Evolutionary conservation across 345 rosid species (phyloP).

Genomic region (Ceriops tagal): DNA sequence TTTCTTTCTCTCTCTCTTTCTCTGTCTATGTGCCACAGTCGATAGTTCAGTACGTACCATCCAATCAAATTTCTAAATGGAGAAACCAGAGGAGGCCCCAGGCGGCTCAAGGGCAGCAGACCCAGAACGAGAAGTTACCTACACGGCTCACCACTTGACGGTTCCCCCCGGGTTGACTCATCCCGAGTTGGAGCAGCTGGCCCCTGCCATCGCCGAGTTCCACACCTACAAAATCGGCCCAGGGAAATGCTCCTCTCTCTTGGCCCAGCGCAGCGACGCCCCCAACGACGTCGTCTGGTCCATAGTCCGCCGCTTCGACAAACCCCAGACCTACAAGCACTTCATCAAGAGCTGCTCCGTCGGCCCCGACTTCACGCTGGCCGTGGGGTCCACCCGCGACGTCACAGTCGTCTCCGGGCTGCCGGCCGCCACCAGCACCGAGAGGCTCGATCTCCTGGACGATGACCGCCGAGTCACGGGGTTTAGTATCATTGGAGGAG

Average conservation of each 20-base stretch:
- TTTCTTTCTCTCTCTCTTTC: too few species aligned
- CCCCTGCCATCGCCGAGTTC: constrained; percentile 44
- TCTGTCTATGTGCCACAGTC: too few species aligned
- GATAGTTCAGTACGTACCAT: too few species aligned
- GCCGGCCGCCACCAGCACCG: constrained; percentile 78
- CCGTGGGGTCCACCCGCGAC: constrained; percentile 67
- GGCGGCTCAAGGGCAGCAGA: constrained; percentile 15
- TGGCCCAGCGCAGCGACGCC: constrained; percentile 57
- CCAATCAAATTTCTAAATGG: background rate
- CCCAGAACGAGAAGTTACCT: constrained; percentile 9
- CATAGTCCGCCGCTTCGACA: constrained; percentile 58
- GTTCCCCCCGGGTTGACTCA: constrained; percentile 50
- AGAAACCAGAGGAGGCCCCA: background rate
- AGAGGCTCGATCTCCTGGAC: constrained; percentile 69
- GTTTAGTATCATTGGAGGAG: constrained; percentile 72
- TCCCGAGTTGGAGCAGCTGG: constrained; percentile 49
- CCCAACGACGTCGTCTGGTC: constrained; percentile 72
- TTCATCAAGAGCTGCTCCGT: constrained; percentile 72
- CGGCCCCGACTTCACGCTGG: constrained; percentile 38
- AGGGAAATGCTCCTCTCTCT: constrained; percentile 63
- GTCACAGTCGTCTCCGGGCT: constrained; percentile 76
- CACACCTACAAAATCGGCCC: constrained; percentile 59
- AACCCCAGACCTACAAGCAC: constrained; percentile 74
- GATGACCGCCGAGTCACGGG: constrained; percentile 57
- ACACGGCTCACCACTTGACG: constrained; percentile 42